phyloP scores from a whole-genome alignment of 1,284 basidiomycete species.

The Sanghuangporus sanghuang region DNA sequence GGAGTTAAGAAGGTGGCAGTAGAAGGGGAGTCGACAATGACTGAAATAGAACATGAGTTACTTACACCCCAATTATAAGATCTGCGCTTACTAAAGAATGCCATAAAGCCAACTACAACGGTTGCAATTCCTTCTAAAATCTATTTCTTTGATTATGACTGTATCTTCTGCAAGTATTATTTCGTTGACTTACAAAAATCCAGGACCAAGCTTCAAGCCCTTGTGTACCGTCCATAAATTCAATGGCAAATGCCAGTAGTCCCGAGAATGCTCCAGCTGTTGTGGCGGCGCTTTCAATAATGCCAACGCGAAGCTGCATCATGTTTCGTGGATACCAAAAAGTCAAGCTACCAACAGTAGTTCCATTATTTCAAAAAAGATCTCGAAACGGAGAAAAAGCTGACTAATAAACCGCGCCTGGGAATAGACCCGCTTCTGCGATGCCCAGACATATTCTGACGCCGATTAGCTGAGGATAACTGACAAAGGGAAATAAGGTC shows the following conservation, averaged over 20 bases:
- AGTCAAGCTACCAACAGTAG: constrained; percentile 27
- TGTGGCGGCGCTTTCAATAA: constrained; percentile 35
- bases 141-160: not conserved
- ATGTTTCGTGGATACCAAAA: constrained; percentile 48
- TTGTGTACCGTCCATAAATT: constrained; percentile 36
- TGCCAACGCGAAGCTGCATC: constrained; percentile 44
- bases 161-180: not conserved
- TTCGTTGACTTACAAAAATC: constrained; percentile 36
- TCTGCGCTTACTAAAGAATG: constrained; percentile 36
- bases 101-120: constrained; percentile 38
- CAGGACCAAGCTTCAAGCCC: constrained; percentile 40
- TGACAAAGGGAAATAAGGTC: constrained; percentile 31
- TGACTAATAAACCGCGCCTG: constrained; percentile 62
- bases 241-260: constrained; percentile 38
- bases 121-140: constrained; percentile 54
- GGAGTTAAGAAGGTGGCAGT: constrained; percentile 47
- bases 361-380: not conserved
- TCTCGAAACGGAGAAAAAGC: constrained; percentile 14
- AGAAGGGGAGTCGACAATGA: constrained; percentile 54
- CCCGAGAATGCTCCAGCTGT: constrained; percentile 32
- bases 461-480: constrained; percentile 28
- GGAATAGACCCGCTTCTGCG: constrained; percentile 66
- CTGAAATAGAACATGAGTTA: constrained; percentile 22
- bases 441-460: constrained; percentile 47
- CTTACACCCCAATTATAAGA: not conserved